A percentile compares a stretch with the other conserved stretches of the same genome.
These are phyloP conservation scores for Paxillus rubicundulus DNA, from an alignment of 768 basidiomycete species.

Conservation along the genomic window DNA sequence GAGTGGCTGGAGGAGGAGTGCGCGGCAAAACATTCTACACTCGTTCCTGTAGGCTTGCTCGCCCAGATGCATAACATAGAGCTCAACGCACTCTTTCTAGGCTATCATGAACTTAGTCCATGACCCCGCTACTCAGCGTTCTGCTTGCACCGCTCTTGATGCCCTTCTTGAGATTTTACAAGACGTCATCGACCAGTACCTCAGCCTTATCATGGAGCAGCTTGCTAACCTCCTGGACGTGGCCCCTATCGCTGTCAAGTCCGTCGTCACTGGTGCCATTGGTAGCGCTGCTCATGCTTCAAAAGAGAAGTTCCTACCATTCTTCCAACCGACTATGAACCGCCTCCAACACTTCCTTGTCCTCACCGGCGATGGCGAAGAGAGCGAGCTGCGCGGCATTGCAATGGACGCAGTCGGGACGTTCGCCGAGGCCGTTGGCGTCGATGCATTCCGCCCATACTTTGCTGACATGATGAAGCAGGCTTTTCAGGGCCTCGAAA, in stretches of 20 bases:
- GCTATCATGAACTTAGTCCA: constrained; percentile 89
- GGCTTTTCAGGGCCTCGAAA: constrained; percentile 85
- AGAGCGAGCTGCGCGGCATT: constrained; percentile 92
- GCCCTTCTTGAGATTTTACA: constrained; percentile 93
- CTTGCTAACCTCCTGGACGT: constrained; percentile 83
- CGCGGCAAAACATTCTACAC: constrained; percentile 71
- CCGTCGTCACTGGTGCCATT: constrained; percentile 95
- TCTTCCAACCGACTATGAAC: constrained; percentile 90
- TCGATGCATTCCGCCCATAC: constrained; percentile 91
- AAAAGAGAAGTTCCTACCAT: constrained; percentile 85
- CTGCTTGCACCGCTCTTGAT: constrained; percentile 97
- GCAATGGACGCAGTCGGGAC: constrained; percentile 99
- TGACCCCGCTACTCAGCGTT: constrained; percentile 80
- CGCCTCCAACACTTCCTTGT: constrained; percentile 86
- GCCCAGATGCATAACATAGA: background rate
- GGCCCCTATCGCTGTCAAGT: constrained; percentile 84
- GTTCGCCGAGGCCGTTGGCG: constrained; percentile 94
- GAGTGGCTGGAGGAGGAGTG: constrained; percentile 98
- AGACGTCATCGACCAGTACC: constrained; percentile 87
- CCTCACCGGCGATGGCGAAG: constrained; percentile 85
- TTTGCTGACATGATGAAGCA: constrained; percentile 96
- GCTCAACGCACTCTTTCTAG: constrained; percentile 35
- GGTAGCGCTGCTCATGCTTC: constrained; percentile 98
- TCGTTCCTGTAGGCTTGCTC: constrained; percentile 68
- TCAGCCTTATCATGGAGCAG: constrained; percentile 91